phyloP scores from a whole-genome alignment of 768 basidiomycete genomes.

The Pleurotus sapidus region DNA sequence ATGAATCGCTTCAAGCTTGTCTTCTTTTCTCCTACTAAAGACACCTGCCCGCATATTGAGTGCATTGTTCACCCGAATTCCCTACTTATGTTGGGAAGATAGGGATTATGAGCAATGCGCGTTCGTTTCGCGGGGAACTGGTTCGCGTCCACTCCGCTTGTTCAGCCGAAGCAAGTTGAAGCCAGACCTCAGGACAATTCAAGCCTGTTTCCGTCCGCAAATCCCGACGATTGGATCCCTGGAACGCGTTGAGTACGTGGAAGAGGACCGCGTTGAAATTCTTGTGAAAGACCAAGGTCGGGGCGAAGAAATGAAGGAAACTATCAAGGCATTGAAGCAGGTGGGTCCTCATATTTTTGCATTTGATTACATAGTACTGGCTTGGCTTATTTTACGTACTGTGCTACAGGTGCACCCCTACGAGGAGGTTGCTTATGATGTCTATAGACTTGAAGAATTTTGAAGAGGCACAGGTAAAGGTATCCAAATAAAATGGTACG shows the following conservation, averaged over 20 bases:
- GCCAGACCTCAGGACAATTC: constrained; percentile 38
- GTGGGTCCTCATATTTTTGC: constrained; percentile 23
- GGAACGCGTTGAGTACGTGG: constrained; percentile 43
- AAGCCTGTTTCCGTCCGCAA: constrained; percentile 35
- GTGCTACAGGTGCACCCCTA: constrained; percentile 48
- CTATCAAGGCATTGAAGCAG: constrained; percentile 42
- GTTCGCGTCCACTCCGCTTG: constrained; percentile 25
- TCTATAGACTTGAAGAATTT: constrained; percentile 46
- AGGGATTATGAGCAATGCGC: constrained; percentile 52
- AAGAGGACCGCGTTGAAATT: constrained; percentile 54
- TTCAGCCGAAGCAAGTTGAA: background rate
- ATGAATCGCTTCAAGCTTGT: constrained; percentile 45
- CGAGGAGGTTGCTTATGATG: constrained; percentile 57
- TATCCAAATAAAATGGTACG: too few species aligned
- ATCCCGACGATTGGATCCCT: constrained; percentile 42
- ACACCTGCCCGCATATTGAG: constrained; percentile 41
- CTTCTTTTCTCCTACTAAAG: constrained; percentile 45
- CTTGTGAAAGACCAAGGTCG: constrained; percentile 37
- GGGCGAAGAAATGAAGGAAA: constrained; percentile 32
- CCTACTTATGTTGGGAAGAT: constrained; percentile 48
- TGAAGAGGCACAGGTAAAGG: constrained; percentile 5
- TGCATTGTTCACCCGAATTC: constrained; percentile 41
- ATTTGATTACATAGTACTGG: background rate
- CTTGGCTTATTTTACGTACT: background rate
- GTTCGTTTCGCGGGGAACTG: constrained; percentile 52